A percentile compares a stretch with the other conserved stretches of the same genome.
Evolutionary conservation across 2,329 filamentous ascomycete genomes (phyloP).

Genomic region (Pseudogymnoascus sp.): DNA sequence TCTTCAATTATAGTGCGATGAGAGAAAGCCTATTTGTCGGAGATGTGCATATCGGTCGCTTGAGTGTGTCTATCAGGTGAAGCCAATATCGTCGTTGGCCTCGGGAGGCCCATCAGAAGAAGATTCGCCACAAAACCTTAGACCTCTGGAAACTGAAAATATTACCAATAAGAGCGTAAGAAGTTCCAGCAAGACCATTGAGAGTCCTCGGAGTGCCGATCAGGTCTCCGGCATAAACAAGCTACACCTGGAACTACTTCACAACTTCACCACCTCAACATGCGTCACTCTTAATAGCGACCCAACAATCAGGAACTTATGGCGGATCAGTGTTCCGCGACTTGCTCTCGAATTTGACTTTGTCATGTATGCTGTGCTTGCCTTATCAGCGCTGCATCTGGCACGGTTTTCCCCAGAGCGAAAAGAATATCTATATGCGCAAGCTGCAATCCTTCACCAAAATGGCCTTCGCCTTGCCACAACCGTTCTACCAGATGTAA

Average conservation of each 20-base stretch:
- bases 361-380: conserved; percentile 42
- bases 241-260: conserved; percentile 44
- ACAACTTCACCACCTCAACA: conserved; percentile 45
- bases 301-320: conserved; percentile 37
- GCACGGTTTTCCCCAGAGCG: conserved; percentile 34
- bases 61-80: conserved; percentile 31
- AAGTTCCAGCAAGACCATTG: background rate
- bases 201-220: background rate
- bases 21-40: conserved; percentile 33
- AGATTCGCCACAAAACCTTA: conserved; percentile 9
- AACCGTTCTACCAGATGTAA: conserved; percentile 29
- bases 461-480: conserved; percentile 26
- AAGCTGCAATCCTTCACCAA: conserved; percentile 33
- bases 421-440: conserved; percentile 34
- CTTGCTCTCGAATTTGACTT: conserved; percentile 40
- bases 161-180: background rate
- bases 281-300: conserved; percentile 40
- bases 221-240: conserved; percentile 28
- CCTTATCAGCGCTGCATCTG: conserved; percentile 43
- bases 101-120: conserved; percentile 11
- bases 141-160: background rate
- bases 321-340: conserved; percentile 41
- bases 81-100: conserved; percentile 13
- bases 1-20: conserved; percentile 32
- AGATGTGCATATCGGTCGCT: conserved; percentile 37